Percentiles rank a stretch among this genome's conserved stretches.
Conservation (phyloP, 2,329 filamentous ascomycete genomes). For the Cladophialophora exuberans region DNA sequence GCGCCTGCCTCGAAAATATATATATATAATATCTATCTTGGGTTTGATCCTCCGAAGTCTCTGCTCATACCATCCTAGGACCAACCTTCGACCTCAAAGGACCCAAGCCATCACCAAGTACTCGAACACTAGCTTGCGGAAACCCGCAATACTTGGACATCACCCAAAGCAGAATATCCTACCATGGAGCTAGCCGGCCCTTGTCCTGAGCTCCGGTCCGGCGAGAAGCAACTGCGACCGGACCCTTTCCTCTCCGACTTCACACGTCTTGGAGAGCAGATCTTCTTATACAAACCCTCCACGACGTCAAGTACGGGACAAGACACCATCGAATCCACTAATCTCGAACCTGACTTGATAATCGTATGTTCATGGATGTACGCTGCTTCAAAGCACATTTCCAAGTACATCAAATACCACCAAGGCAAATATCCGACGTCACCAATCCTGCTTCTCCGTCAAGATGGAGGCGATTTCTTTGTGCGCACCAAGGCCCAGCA, state of each 20-base stretch:
- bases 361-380: constrained; percentile 57
- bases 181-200: constrained; percentile 23
- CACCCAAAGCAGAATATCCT: neutral
- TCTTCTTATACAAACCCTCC: constrained; percentile 18
- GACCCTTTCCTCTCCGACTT: constrained; percentile 24
- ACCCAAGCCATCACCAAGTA: neutral
- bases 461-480: constrained; percentile 44
- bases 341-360: constrained; percentile 49
- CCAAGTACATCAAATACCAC: constrained; percentile 56
- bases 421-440: constrained; percentile 51
- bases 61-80: neutral
- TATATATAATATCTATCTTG: no score
- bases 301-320: neutral
- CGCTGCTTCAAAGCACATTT: constrained; percentile 54
- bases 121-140: no score
- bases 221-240: neutral
- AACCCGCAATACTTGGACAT: neutral
- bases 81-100: neutral
- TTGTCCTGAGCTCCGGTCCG: constrained; percentile 18
- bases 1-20: no score
- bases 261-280: constrained; percentile 18
- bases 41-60: neutral
- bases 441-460: constrained; percentile 53
- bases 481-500: constrained; percentile 37
- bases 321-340: neutral